Evolutionary conservation across 1,139 yeast species (phyloP).

Genomic region (Candida sp.): DNA sequence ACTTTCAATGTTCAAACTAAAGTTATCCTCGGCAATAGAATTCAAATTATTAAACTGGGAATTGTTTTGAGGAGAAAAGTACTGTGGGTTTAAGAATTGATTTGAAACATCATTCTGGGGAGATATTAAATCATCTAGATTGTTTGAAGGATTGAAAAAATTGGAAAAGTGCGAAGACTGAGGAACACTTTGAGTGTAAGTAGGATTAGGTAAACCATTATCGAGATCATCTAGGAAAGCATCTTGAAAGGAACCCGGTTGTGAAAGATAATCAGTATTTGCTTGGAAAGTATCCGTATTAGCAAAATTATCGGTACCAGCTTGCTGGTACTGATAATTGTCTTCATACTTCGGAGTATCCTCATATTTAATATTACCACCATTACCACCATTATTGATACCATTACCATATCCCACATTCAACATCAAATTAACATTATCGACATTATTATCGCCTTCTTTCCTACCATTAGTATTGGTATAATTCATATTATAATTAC

Average conservation of each 20-base stretch:
- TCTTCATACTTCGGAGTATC: not conserved
- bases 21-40: conserved; percentile 30
- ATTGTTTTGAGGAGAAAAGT: conserved; percentile 38
- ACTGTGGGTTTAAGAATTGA: conserved; percentile 33
- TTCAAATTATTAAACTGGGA: conserved; percentile 25
- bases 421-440: conserved; percentile 5
- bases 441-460: not conserved
- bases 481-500: conserved; percentile 5
- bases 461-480: conserved; percentile 2
- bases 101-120: conserved; percentile 17
- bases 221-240: conserved; percentile 37
- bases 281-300: too few relatives aligned
- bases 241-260: conserved; percentile 23
- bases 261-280: not conserved
- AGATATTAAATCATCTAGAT: conserved; percentile 36
- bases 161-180: conserved; percentile 10
- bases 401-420: conserved; percentile 3
- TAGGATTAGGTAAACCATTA: conserved; percentile 5
- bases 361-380: not conserved
- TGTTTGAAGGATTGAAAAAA: conserved; percentile 15
- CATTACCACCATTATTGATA: not conserved
- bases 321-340: conserved; percentile 2
- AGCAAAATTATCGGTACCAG: not conserved
- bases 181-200: conserved; percentile 9
- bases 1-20: conserved; percentile 28